A percentile compares a stretch with the other conserved stretches of the same genome.
Conservation (phyloP, 257 asterid species). For the Solanum etuberosum region DNA sequence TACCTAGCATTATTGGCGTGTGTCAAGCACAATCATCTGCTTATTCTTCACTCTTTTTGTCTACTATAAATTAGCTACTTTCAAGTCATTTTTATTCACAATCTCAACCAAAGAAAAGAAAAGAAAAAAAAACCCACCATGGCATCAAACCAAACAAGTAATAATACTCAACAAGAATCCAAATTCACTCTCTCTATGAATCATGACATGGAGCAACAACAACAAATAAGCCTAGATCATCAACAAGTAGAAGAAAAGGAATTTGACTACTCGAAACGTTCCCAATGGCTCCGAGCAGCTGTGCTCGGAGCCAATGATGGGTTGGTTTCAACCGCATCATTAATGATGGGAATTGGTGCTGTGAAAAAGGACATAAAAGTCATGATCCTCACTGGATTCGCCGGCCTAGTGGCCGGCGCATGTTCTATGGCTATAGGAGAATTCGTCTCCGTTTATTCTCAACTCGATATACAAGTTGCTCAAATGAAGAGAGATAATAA, state of each 20-base stretch:
- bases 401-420: slow-evolving; percentile 77
- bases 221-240: background rate
- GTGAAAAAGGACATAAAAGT: slow-evolving; percentile 61
- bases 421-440: slow-evolving; percentile 93
- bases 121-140: background rate
- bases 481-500: slow-evolving; percentile 39
- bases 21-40: slow-evolving; percentile 31
- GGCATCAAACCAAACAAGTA: slow-evolving; percentile 23
- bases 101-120: background rate
- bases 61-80: background rate
- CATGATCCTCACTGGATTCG: slow-evolving; percentile 72
- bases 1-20: slow-evolving; percentile 21
- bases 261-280: slow-evolving; percentile 57
- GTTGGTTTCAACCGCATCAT: slow-evolving; percentile 56
- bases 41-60: background rate
- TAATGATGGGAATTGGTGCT: slow-evolving; percentile 89
- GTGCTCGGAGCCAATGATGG: slow-evolving; percentile 89
- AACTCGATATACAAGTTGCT: slow-evolving; percentile 62
- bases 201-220: slow-evolving; percentile 16
- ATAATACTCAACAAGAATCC: slow-evolving; percentile 17
- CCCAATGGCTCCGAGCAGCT: slow-evolving; percentile 91
- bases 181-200: slow-evolving; percentile 4
- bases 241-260: slow-evolving; percentile 15
- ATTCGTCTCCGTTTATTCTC: slow-evolving; percentile 68
- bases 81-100: background rate